Base-by-base conservation (phyloP, 2,329 filamentous ascomycete genomes). In the Aotearoamyces nothofagi region DNA sequence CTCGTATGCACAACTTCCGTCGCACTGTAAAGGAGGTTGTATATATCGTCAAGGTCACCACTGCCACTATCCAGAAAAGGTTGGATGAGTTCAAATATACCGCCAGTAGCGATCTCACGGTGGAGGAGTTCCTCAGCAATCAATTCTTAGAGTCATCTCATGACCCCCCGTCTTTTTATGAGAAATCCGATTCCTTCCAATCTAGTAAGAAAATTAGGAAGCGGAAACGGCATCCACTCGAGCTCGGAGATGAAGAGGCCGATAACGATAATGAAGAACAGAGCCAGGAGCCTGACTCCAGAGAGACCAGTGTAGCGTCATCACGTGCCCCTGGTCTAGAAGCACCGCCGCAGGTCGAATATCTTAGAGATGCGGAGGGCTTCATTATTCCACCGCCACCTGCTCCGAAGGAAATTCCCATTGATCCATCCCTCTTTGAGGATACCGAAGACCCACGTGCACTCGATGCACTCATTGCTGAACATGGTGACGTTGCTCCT, bases 1-100 rank as follows among this genome's bases (percentile, higher is more conserved):
- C 90, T 6, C 79, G 90, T 29, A 96, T 96, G 78, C 92, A 94
- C 65, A 96, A 96, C 53, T 98, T 92, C 49, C 78, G 87, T 24
- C 76, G 90, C 11, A 93, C 84, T 0, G 74, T 92, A 9, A 72
- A 84, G 16, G 90, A 98, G 54, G 80, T 98, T 6, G 87, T 96
- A n/a, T 96, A 93, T 50, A 81, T 94, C 20, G 87, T 94, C 50
- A 96, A 94, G 50, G 86, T 96, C 28, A 92, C 86, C 23, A 92
- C 92, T 39, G 69, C 83, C 36, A 98, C 90, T 5, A 83, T 98
- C 35, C 79, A 84, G 45, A 82, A 87, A 49, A 83, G 90, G 36
- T 60, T 98, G 7, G 76, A 86, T 39, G 90, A 98, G 48, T 98
- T 96, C 55, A 83, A 81, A 38, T 68, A 76, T 17, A 93, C 87